These are phyloP conservation scores for Trichoderma virens DNA, from an alignment of 495 filamentous ascomycete genomes.

Conservation along the genomic window DNA sequence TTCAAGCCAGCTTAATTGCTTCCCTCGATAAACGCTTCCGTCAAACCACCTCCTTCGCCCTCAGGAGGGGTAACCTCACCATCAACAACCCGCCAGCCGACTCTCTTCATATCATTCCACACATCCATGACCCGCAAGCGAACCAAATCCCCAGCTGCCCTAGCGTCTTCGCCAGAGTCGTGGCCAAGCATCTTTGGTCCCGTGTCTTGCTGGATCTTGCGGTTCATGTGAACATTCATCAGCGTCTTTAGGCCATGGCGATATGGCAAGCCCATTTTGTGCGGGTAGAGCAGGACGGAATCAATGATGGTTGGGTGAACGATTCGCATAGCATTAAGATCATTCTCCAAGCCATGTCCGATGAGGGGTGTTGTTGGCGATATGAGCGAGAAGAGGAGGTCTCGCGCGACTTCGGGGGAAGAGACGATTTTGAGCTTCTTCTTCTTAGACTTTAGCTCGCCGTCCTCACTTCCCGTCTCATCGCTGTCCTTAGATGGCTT, in stretches of 20 bases:
- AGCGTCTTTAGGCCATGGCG: constrained; percentile 69
- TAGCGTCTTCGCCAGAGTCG: constrained; percentile 82
- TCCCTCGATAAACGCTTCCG: background rate
- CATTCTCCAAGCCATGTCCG: constrained; percentile 92
- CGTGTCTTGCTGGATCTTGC: constrained; percentile 66
- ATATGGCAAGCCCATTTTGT: constrained; percentile 62
- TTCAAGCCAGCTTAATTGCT: background rate
- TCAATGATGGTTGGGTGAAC: constrained; percentile 82
- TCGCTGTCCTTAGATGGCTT: constrained; percentile 12
- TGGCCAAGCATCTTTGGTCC: constrained; percentile 57
- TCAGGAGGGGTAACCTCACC: constrained; percentile 43
- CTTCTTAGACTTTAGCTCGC: constrained; percentile 11
- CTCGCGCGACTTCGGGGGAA: constrained; percentile 63
- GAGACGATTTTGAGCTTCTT: constrained; percentile 56
- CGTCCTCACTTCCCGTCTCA: constrained; percentile 14
- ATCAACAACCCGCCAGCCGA: constrained; percentile 56
- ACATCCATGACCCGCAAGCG: constrained; percentile 53
- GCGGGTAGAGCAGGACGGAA: constrained; percentile 76
- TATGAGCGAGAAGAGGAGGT: constrained; percentile 62
- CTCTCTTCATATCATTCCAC: constrained; percentile 53
- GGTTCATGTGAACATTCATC: constrained; percentile 53
- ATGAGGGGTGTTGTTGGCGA: constrained; percentile 71
- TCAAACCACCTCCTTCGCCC: background rate
- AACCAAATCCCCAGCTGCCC: constrained; percentile 80
- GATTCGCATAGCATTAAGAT: constrained; percentile 74